Percentiles rank a stretch among this genome's conserved stretches.
phyloP scores from a whole-genome alignment of 2,329 filamentous ascomycete genomes.

The Chalaropsis ovoidea region DNA sequence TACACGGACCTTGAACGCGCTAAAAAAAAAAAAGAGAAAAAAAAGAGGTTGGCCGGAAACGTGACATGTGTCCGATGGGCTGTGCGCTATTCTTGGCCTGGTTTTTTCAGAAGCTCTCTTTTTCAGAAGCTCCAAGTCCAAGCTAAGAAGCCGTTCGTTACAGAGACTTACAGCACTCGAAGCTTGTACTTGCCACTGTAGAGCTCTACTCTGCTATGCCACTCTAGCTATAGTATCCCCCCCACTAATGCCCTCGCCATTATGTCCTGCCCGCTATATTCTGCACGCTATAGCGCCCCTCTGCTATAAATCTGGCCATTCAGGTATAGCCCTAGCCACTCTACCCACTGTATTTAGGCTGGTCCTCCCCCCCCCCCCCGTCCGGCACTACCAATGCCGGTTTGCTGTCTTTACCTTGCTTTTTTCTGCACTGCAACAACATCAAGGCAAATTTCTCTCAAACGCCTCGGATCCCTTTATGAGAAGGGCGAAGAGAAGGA shows the following conservation, averaged over 20 bases:
- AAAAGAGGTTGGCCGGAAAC: neutral
- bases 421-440: neutral
- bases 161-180: neutral
- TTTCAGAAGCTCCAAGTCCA: neutral
- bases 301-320: neutral
- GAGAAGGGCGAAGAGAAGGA: neutral
- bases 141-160: neutral
- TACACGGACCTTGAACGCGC: neutral
- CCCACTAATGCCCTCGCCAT: neutral
- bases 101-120: no score
- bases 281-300: neutral
- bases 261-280: conserved; percentile 9
- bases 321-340: neutral
- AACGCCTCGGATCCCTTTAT: neutral
- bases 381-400: neutral
- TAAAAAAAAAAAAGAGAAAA: neutral
- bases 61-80: neutral
- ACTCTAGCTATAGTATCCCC: neutral
- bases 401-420: neutral
- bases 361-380: neutral
- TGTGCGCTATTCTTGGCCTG: neutral
- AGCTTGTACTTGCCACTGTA: neutral
- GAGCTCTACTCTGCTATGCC: neutral
- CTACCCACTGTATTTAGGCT: no score
- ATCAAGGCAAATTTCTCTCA: neutral